Percentiles rank a stretch among this genome's conserved stretches.
Conservation (phyloP, 306 rosid genomes). For the Sesbania bispinosa region DNA sequence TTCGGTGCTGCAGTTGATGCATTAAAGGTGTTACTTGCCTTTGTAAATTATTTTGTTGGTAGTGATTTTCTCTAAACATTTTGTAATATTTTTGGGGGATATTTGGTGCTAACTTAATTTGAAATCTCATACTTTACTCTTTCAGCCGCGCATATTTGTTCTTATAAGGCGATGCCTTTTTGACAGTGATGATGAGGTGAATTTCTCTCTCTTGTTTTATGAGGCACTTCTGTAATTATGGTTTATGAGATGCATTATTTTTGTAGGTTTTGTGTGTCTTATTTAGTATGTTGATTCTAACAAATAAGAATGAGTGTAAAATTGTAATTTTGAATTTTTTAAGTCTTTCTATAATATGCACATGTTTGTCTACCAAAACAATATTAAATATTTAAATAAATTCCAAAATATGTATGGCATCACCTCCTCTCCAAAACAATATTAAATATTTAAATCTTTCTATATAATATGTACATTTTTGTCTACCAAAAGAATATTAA, state of each 20-base stretch:
- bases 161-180: constrained; percentile 83
- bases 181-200: constrained; percentile 97
- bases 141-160: constrained; percentile 87
- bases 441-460: no score
- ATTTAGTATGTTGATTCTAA: background rate
- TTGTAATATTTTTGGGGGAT: constrained; percentile 3
- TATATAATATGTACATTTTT: no score
- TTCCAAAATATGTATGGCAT: background rate
- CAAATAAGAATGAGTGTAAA: constrained; percentile 5
- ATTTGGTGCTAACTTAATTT: constrained; percentile 28
- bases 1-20: constrained; percentile 89
- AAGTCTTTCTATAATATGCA: constrained; percentile 7
- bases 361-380: background rate
- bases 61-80: background rate
- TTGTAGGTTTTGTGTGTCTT: background rate
- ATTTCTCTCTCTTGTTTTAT: constrained; percentile 21
- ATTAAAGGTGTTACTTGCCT: constrained; percentile 57
- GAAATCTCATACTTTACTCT: constrained; percentile 19
- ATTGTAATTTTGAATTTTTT: background rate
- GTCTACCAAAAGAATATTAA: no score
- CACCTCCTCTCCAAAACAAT: no score
- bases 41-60: background rate
- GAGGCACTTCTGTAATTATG: constrained; percentile 1
- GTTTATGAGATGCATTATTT: constrained; percentile 12
- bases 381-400: background rate